These are phyloP conservation scores for Carallia pectinifolia DNA, from an alignment of 345 rosid genomes.

Conservation along the genomic window DNA sequence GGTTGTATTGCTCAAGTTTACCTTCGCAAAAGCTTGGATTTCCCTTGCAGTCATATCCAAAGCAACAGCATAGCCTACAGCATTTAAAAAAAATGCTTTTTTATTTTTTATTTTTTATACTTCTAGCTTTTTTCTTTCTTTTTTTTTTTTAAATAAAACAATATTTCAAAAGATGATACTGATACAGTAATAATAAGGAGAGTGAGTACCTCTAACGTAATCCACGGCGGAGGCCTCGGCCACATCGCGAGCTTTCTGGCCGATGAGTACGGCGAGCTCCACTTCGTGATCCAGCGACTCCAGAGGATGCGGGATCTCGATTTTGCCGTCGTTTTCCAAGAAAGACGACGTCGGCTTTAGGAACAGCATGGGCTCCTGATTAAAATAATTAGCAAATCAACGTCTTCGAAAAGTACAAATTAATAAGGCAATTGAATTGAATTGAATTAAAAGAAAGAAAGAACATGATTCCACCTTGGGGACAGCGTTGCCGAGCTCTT, in stretches of 20 bases:
- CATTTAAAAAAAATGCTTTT: neutral
- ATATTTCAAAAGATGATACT: neutral
- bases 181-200: neutral
- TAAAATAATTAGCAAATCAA: neutral
- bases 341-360: conserved; percentile 93
- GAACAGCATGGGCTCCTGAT: conserved; percentile 78
- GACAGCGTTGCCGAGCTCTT: conserved; percentile 86
- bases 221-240: conserved; percentile 72
- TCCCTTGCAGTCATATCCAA: conserved; percentile 95
- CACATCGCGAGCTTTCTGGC: conserved; percentile 74
- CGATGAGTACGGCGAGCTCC: conserved; percentile 83
- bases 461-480: conserved; percentile 44
- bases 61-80: conserved; percentile 77
- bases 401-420: no score
- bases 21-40: conserved; percentile 84
- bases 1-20: conserved; percentile 9
- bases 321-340: conserved; percentile 78
- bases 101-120: neutral
- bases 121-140: neutral
- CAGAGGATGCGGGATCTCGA: conserved; percentile 73
- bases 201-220: conserved; percentile 62
- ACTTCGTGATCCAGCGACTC: conserved; percentile 86
- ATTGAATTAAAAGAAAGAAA: neutral
- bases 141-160: neutral
- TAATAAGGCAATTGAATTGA: neutral